A percentile compares a stretch with the other conserved stretches of the same genome.
These are phyloP conservation scores for Populus tomentosa DNA, from an alignment of 441 rosid species.

Conservation along the genomic window DNA sequence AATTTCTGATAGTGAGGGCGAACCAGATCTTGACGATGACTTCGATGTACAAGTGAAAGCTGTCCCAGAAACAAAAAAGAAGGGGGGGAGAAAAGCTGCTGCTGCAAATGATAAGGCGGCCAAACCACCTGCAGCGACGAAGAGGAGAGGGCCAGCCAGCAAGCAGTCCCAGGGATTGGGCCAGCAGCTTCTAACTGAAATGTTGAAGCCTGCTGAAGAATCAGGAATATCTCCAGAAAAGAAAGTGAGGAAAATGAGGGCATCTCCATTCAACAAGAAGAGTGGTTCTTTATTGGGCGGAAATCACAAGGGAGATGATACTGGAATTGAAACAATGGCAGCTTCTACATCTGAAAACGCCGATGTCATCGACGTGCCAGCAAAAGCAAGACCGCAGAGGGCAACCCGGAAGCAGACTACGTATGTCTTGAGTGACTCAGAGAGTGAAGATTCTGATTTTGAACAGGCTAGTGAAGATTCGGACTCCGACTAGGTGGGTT, in stretches of 20 bases:
- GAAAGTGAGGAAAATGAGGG: slow-evolving; percentile 81
- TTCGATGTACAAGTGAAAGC: slow-evolving; percentile 32
- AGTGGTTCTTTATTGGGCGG: slow-evolving; percentile 56
- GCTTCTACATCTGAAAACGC: slow-evolving; percentile 21
- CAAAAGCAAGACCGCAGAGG: slow-evolving; percentile 57
- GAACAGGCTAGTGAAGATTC: background rate
- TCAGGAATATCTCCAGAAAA: slow-evolving; percentile 64
- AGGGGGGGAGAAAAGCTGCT: slow-evolving; percentile 39
- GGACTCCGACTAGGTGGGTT: slow-evolving; percentile 39
- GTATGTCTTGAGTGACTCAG: slow-evolving; percentile 73
- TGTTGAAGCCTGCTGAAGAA: slow-evolving; percentile 47
- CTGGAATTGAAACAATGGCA: slow-evolving; percentile 17
- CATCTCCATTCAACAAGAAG: slow-evolving; percentile 88
- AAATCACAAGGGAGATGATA: slow-evolving; percentile 6
- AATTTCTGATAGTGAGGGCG: slow-evolving; percentile 32
- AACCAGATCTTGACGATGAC: slow-evolving; percentile 23
- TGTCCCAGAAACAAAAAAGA: slow-evolving; percentile 39
- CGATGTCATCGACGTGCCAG: slow-evolving; percentile 17
- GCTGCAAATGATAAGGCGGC: slow-evolving; percentile 43
- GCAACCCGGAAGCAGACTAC: slow-evolving; percentile 37
- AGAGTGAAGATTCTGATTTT: slow-evolving; percentile 35
- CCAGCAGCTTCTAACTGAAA: slow-evolving; percentile 53
- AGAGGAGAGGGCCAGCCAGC: slow-evolving; percentile 59
- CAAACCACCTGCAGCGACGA: slow-evolving; percentile 56
- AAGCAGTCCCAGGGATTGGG: slow-evolving; percentile 35